Base-by-base conservation (phyloP, 441 rosid species). In the Brassica hybrid region DNA sequence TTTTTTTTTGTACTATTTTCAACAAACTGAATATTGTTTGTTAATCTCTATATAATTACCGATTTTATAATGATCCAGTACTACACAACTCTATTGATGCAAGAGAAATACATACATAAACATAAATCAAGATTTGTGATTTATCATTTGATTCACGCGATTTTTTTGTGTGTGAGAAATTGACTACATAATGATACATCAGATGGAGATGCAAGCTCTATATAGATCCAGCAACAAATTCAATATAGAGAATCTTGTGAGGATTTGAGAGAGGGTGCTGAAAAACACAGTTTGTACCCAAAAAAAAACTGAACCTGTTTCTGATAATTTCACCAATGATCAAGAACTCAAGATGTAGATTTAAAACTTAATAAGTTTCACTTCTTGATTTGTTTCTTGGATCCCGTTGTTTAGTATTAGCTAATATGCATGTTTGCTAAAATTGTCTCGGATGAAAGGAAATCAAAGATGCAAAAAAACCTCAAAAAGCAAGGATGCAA, bases 371-470 rank as follows among this genome's bases (percentile, higher is more conserved):
- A 7, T 3, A 43, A 30, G 12, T 41, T 11, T 41, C 38, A 32
- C 6, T 32, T 32, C 1, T 32, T 32, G 38, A 32, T 32, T 5
- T 6, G 30, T 67, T 60, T 67, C 67, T 79, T 69, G 38, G 9
- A 32, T 67, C 12, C 17, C 9, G 11, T 16, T 32, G 13, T 61
- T 36, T 69, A 6, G 34, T 75, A 9, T 38, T n/a, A 4, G 32
- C 6, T 27, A 6, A 5, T 48, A 19, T 65, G 65, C 72, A 87
- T 88, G 79, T 84, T 81, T 7, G 92, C 92, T 0, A 80, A 86
- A 66, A 52, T 67, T 10, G 83, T 86, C 0, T 85, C 88, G 0
- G 78, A 57, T 18, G 90, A 86, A 77, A 86, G 72, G 81, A 84
- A 72, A 41, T 21, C 23, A 21, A 21, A 21, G 23, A 21, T 21